Evolutionary conservation across 441 rosid genomes (phyloP), one percentile per base, ranked within the genome.

Genomic region (Arabidopsis hybrid): DNA sequence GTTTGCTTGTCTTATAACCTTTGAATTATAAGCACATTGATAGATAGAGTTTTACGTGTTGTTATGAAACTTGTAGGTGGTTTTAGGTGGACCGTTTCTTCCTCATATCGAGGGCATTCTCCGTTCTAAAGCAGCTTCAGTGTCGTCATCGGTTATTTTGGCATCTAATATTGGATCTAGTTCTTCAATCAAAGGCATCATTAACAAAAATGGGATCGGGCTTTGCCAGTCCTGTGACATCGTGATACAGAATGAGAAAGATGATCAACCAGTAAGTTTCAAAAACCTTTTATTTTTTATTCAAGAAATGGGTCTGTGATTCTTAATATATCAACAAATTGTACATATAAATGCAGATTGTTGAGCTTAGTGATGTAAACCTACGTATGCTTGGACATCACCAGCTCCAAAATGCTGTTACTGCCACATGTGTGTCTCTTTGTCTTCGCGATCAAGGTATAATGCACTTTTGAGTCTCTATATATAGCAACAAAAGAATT

Each of bases 351-450:
- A 65, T 55, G 85, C 91, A 95, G 99, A 84, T 71, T 57, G 62
- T 81, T 43, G 82, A 87, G 84, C 82, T 95, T 79, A 52, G 72
- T 80, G 90, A 84, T 70, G 70, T 95, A 56, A 85, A 84, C 49
- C 71, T 92, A 65, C 79, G 77, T 72, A 85, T 95, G 93, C 88
- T 88, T 69, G 98, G 99, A 79, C 80, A 69, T 69, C 99, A 95
- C 82, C 98, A 95, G 84, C 91, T 95, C 73, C 97, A 83, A 35
- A 95, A 95, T 79, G 99, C 97, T n/a, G 81, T 79, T 18, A 89
- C 93, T 36, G 99, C 99, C 56, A 75, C 89, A 65, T 92, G 91
- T 18, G 76, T 84, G 0, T 89, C 89, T 18, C 89, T 95, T 43
- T 88, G 90, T 81, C 96, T 95, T 39, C 87, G 88, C 4, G 66